phyloP scores from a whole-genome alignment of 345 rosid species.

The Sonneratia alba region DNA sequence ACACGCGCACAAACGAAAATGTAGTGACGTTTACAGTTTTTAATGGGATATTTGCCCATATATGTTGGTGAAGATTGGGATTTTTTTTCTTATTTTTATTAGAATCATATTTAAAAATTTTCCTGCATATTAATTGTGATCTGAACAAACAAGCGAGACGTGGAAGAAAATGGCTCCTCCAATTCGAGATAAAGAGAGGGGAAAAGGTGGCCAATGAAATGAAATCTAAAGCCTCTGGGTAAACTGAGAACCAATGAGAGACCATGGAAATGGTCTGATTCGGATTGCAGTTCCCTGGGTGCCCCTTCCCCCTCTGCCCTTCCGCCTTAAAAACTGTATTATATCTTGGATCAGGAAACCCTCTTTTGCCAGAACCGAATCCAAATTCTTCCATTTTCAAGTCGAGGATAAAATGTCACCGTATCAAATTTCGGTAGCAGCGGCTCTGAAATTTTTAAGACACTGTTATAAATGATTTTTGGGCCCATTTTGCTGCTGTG shows the following conservation, averaged over 20 bases:
- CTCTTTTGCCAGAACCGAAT: background rate
- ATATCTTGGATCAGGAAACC: background rate
- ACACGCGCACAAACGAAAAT: too few relatives aligned
- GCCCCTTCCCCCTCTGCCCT: background rate
- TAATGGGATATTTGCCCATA: too few relatives aligned
- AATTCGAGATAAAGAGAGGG: background rate
- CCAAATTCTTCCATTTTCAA: too few relatives aligned
- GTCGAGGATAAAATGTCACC: too few relatives aligned
- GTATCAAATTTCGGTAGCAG: too few relatives aligned
- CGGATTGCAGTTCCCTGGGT: conserved; percentile 9
- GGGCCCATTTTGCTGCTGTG: background rate
- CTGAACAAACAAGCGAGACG: background rate
- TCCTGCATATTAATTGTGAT: background rate
- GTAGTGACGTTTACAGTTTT: too few relatives aligned
- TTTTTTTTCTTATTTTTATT: too few relatives aligned
- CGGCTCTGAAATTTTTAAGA: too few relatives aligned
- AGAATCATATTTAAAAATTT: too few relatives aligned
- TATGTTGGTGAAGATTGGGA: too few relatives aligned
- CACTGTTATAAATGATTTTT: too few relatives aligned
- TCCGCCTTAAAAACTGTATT: background rate
- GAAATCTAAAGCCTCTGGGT: conserved; percentile 5
- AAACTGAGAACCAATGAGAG: conserved; percentile 10
- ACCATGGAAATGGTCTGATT: conserved; percentile 12
- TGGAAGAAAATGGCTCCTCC: background rate
- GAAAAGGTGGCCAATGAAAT: background rate